Conservation (phyloP, 805 yeast genomes). For the Nakazawaea molendinolei region DNA sequence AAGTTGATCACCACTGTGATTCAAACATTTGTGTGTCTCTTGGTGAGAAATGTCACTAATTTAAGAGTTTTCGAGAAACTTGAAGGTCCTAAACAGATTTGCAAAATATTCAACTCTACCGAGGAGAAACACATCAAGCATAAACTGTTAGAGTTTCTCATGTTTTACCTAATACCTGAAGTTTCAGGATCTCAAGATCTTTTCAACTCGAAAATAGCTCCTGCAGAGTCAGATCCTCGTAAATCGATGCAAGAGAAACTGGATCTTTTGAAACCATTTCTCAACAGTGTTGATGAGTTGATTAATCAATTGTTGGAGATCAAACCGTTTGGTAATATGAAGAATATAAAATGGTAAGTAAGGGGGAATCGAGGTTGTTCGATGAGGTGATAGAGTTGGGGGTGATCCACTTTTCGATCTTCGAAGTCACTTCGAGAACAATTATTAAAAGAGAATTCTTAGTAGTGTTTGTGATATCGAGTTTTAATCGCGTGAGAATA, state of each 20-base stretch:
- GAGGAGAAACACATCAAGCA: slow-evolving; percentile 48
- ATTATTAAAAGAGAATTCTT: too few species aligned
- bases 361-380: too few species aligned
- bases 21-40: slow-evolving; percentile 48
- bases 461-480: too few species aligned
- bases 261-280: slow-evolving; percentile 30
- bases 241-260: slow-evolving; percentile 39
- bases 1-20: slow-evolving; percentile 33
- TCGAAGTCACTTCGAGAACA: too few species aligned
- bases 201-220: too few species aligned
- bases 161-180: slow-evolving; percentile 66
- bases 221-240: too few species aligned
- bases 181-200: too few species aligned
- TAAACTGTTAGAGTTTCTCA: slow-evolving; percentile 60
- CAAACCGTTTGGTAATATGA: slow-evolving; percentile 43
- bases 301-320: slow-evolving; percentile 37
- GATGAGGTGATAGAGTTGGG: too few species aligned
- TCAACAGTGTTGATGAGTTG: slow-evolving; percentile 40
- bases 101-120: slow-evolving; percentile 34
- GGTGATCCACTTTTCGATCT: too few species aligned
- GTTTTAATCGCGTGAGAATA: too few species aligned
- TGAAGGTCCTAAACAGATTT: slow-evolving; percentile 48
- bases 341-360: slow-evolving; percentile 40
- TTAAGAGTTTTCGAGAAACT: slow-evolving; percentile 52
- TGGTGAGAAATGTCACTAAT: slow-evolving; percentile 51